Base-by-base conservation (phyloP, 2,329 filamentous ascomycete genomes). In the Diaporthe amygdali region DNA sequence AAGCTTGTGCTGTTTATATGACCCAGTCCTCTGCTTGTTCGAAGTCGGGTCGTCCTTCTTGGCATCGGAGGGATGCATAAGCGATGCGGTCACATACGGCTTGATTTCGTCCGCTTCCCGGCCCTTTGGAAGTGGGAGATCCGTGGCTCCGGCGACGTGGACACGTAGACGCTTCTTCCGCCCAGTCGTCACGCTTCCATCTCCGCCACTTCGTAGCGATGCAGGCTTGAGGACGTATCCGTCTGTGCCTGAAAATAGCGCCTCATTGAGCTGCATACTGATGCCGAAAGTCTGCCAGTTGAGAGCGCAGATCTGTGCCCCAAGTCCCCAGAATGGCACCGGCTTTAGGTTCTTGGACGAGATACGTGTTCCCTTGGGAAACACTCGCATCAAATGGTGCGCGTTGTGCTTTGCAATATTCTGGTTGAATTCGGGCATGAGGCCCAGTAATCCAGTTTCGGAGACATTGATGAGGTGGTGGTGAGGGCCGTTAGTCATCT, bases 401-500 rank as follows among this genome's bases (percentile, higher is more conserved):
- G 90, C 82, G 73, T 93, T 93, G 81, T 93, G 91, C 0, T 78
- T 77, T 1, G 87, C 82, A 67, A 93, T 90, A 41, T 84, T 83
- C 17, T 82, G 76, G 55, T 81, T 83, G 54, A 81, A 76, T 1
- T 77, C 78, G 1, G 87, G 86, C 69, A 92, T 81, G 68, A 90
- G 84, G 1, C 82, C 77, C 3, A 83, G 80, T 0, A 93, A 81
- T 0, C 88, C 89, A 1, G 86, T 87, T 78, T 93, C 91, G 2
- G 91, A 93, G 3, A 93, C 86, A 76, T 93, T 93, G 84, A 92
- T 91, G 73, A 92, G 86, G 70, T 91, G 90, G 76, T 92, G 88
- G 72, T 91, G 89, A 39, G 90, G 90, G 0, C 85, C 88, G 69
- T 92, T 89, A 77, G 84, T 77, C 32, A 88, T 79, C 20, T 79